A percentile compares a stretch with the other conserved stretches of the same genome.
phyloP scores from a whole-genome alignment of 768 basidiomycete species.

The Cytidiella melzeri region DNA sequence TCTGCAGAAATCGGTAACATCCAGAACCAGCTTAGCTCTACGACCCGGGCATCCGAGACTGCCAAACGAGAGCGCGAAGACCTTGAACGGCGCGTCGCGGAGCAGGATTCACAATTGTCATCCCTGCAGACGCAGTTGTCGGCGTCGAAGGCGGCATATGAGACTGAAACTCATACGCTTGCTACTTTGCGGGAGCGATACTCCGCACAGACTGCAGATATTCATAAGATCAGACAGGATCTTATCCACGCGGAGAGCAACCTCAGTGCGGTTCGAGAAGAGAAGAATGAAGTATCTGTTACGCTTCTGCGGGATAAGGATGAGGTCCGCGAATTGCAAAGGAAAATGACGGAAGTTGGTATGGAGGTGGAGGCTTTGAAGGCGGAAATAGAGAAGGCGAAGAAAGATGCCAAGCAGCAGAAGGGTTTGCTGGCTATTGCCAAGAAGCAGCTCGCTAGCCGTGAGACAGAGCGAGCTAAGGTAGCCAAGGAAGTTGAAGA shows the following conservation, averaged over 20 bases:
- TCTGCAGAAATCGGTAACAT: slow-evolving; percentile 86
- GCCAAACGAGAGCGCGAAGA: slow-evolving; percentile 59
- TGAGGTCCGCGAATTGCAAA: slow-evolving; percentile 81
- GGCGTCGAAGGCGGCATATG: slow-evolving; percentile 78
- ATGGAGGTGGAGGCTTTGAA: slow-evolving; percentile 68
- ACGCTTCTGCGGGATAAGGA: slow-evolving; percentile 88
- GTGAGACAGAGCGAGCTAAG: slow-evolving; percentile 72
- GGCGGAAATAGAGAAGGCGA: slow-evolving; percentile 75
- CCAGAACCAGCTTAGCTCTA: slow-evolving; percentile 80
- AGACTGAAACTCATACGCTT: slow-evolving; percentile 73
- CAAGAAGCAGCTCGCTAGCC: slow-evolving; percentile 84
- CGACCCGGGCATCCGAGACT: slow-evolving; percentile 61
- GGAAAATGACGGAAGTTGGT: slow-evolving; percentile 74
- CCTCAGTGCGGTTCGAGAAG: slow-evolving; percentile 78
- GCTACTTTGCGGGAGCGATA: slow-evolving; percentile 64
- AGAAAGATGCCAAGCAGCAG: slow-evolving; percentile 94
- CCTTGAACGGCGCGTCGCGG: slow-evolving; percentile 58
- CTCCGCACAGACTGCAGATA: slow-evolving; percentile 58
- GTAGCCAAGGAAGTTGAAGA: slow-evolving; percentile 69
- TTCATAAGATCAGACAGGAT: slow-evolving; percentile 67
- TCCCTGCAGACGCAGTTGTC: slow-evolving; percentile 80
- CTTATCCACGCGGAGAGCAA: slow-evolving; percentile 90
- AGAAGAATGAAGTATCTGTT: slow-evolving; percentile 90
- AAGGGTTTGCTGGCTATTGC: slow-evolving; percentile 93
- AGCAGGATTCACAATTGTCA: slow-evolving; percentile 69